Evolutionary conservation across 1,284 basidiomycete species (phyloP).

Genomic region (Rhodotorula sp.): DNA sequence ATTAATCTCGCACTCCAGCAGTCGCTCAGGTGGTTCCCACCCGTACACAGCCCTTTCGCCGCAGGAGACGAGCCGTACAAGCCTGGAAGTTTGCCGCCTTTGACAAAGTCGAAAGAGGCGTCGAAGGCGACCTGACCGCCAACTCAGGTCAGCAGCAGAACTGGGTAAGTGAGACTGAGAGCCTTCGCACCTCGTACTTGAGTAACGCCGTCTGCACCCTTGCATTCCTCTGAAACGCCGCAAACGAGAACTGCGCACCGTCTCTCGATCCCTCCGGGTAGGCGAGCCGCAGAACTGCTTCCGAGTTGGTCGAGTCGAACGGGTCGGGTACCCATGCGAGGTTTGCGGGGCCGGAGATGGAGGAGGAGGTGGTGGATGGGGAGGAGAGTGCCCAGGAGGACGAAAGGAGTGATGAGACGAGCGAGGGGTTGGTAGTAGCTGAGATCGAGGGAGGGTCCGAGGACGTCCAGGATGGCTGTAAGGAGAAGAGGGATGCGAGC

Average conservation of each 20-base stretch:
- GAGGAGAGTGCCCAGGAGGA: background rate
- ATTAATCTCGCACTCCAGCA: slow-evolving; percentile 29
- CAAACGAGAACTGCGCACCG: slow-evolving; percentile 24
- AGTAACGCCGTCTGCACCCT: slow-evolving; percentile 24
- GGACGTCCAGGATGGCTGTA: background rate
- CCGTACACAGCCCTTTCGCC: slow-evolving; percentile 10
- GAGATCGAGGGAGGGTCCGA: too few relatives aligned
- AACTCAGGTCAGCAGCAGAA: too few relatives aligned
- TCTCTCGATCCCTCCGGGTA: slow-evolving; percentile 20
- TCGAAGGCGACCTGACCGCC: slow-evolving; percentile 36
- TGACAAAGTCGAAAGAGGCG: slow-evolving; percentile 28
- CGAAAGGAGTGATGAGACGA: background rate
- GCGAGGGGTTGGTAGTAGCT: too few relatives aligned
- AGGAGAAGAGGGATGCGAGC: slow-evolving; percentile 2
- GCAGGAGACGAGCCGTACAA: slow-evolving; percentile 12
- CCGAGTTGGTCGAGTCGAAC: background rate
- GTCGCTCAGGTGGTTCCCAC: slow-evolving; percentile 13
- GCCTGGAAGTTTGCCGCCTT: slow-evolving; percentile 40
- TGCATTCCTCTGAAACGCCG: background rate
- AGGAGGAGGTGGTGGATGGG: background rate
- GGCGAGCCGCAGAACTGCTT: slow-evolving; percentile 4
- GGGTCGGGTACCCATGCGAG: slow-evolving; percentile 7
- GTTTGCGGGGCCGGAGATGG: background rate
- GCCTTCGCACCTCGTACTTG: slow-evolving; percentile 13
- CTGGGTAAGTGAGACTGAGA: too few relatives aligned